Evolutionary conservation across 352 stramenopile genomes (phyloP), one percentile per base, ranked within the genome.

Genomic region (Phytophthora capsici): DNA sequence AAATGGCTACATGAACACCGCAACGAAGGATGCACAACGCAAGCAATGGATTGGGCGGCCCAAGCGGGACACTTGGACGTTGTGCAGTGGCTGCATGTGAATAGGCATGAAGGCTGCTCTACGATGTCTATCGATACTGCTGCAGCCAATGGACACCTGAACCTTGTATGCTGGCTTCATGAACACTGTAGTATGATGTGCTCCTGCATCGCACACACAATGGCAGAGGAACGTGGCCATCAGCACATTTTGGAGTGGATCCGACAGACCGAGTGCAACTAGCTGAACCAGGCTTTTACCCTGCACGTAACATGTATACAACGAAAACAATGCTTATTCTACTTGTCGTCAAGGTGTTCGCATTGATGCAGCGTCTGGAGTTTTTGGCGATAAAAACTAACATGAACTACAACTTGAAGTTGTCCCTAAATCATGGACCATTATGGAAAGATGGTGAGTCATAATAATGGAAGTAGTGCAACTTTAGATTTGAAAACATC

Each of bases 1-100:
- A 41, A 63, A 34, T 66, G 49, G 59, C 23, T 73, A 9, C 53
- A 66, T 44, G 40, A 34, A 2, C 50, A 69, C 16, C 46, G 64
- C 20, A 38, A 48, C 19, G 64, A 69, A 48, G 65, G 58, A 13
- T 61, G 52, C 32, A 73, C 65, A 17, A 73, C 65, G 25, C 58
- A 73, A 50, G 65, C 60, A 10, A 66, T 74, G 53, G 66, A 74
- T n/a, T 69, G 54, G 49, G 66, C 66, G 20, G 66, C 60, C 0
- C 49, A 46, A 52, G 51, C 53, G 10, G 60, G 66, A 1, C 60
- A 70, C 20, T 47, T 74, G 30, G 46, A 70, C 1, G 48, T 70
- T 17, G 54, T 70, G 26, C 60, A 70, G 36, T 74, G 60, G 66
- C 14, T 74, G n/a, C 40, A 63, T 12, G 2, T 47, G 28, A 65